A percentile compares a stretch with the other conserved stretches of the same genome.
These are phyloP conservation scores for Leccinum griseonigrum DNA, from an alignment of 1,284 basidiomycete species.

Conservation along the genomic window DNA sequence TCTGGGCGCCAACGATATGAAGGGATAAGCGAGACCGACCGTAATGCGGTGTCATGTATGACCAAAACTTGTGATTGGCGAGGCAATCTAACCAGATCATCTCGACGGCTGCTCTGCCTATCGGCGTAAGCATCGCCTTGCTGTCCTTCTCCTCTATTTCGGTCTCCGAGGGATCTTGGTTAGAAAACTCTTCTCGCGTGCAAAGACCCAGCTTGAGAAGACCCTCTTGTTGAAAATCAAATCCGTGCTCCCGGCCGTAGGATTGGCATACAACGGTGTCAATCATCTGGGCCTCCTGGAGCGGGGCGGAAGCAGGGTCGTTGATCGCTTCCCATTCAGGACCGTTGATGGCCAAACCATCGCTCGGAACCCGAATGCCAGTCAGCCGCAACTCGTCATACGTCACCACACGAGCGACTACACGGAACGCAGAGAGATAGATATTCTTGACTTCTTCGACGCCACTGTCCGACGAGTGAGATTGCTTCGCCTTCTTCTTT, in stretches of 20 bases:
- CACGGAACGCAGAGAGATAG: constrained; percentile 58
- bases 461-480: constrained; percentile 37
- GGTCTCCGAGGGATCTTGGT: constrained; percentile 21
- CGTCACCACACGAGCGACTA: constrained; percentile 63
- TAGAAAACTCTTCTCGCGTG: constrained; percentile 22
- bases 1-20: neutral
- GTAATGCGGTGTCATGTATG: constrained; percentile 15
- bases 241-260: constrained; percentile 55
- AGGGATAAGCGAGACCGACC: neutral
- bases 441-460: constrained; percentile 43
- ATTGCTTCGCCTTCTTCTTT: constrained; percentile 32
- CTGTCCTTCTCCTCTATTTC: constrained; percentile 43
- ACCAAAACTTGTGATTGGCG: constrained; percentile 67
- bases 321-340: constrained; percentile 54
- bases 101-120: constrained; percentile 74
- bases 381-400: constrained; percentile 67
- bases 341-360: constrained; percentile 64
- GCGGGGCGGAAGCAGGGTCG: constrained; percentile 8
- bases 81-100: constrained; percentile 81
- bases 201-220: constrained; percentile 66
- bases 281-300: constrained; percentile 13
- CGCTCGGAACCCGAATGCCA: constrained; percentile 68
- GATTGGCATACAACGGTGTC: constrained; percentile 63
- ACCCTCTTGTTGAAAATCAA: constrained; percentile 70
- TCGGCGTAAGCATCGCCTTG: constrained; percentile 51